Conservation (phyloP, 345 rosid species). For the Ceriops tagal region DNA sequence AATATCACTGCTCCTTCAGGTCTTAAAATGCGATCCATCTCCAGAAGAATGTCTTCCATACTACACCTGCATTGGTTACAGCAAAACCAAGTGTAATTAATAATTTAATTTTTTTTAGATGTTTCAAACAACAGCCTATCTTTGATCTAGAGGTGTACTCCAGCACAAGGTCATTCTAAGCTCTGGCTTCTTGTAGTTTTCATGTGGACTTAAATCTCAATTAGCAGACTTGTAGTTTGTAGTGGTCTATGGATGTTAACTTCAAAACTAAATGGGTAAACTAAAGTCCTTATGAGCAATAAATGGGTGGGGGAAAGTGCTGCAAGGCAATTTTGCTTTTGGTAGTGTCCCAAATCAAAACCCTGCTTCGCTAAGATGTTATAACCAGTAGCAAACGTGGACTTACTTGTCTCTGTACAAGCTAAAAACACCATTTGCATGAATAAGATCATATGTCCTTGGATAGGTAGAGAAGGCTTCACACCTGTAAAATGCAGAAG, state of each 20-base stretch:
- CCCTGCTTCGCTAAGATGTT: not conserved
- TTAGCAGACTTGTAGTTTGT: not conserved
- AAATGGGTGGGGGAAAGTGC: not conserved
- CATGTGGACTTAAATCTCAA: not conserved
- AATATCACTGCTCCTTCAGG: slow-evolving; percentile 35
- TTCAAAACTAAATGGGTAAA: not conserved
- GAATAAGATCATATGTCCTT: slow-evolving; percentile 35
- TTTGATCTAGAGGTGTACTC: not conserved
- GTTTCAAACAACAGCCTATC: not conserved
- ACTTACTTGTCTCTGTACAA: slow-evolving; percentile 32
- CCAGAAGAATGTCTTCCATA: slow-evolving; percentile 33
- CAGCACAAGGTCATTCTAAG: not conserved
- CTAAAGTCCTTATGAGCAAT: not conserved
- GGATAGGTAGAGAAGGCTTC: slow-evolving; percentile 36
- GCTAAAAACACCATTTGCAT: slow-evolving; percentile 33
- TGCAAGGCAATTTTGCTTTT: not conserved
- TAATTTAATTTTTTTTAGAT: no score
- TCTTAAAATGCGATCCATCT: slow-evolving; percentile 32
- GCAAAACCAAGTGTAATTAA: not conserved
- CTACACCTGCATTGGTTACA: slow-evolving; percentile 15
- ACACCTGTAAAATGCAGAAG: slow-evolving; percentile 20
- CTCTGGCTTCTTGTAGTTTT: not conserved
- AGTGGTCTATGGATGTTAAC: not conserved
- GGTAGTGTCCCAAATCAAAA: not conserved
- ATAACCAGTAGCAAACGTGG: not conserved